These are phyloP conservation scores for Pythium aphanidermatum DNA, from an alignment of 352 stramenopile species.

Conservation along the genomic window DNA sequence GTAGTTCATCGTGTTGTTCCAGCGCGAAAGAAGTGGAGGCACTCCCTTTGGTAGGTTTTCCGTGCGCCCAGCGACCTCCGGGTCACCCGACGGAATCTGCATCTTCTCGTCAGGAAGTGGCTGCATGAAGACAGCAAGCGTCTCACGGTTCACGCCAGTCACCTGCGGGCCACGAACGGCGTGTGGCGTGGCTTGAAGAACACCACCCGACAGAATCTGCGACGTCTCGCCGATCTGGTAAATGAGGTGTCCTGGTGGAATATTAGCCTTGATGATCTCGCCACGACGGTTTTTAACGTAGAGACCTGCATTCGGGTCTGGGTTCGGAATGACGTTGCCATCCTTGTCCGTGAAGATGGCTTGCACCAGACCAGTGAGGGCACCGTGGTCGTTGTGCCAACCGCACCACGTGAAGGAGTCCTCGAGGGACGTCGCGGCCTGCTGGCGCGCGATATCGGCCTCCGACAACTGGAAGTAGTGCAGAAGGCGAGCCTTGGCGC, in stretches of 20 bases:
- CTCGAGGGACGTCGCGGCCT: slow-evolving; percentile 37
- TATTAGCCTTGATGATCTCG: slow-evolving; percentile 84
- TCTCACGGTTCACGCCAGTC: slow-evolving; percentile 84
- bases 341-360: slow-evolving; percentile 85
- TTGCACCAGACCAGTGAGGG: slow-evolving; percentile 92
- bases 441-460: slow-evolving; percentile 41
- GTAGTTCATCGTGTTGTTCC: slow-evolving; percentile 86
- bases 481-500: slow-evolving; percentile 91
- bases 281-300: slow-evolving; percentile 92
- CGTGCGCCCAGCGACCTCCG: slow-evolving; percentile 40
- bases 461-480: slow-evolving; percentile 93
- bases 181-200: slow-evolving; percentile 89
- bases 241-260: slow-evolving; percentile 82
- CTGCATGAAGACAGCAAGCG: slow-evolving; percentile 97
- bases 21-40: slow-evolving; percentile 81
- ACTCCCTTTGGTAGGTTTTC: slow-evolving; percentile 78
- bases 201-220: slow-evolving; percentile 93
- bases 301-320: slow-evolving; percentile 82
- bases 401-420: slow-evolving; percentile 95
- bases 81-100: slow-evolving; percentile 45
- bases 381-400: slow-evolving; percentile 97
- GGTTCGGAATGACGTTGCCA: slow-evolving; percentile 55
- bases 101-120: slow-evolving; percentile 85
- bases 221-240: slow-evolving; percentile 96
- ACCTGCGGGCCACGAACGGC: slow-evolving; percentile 81